Evolutionary conservation across 768 basidiomycete genomes (phyloP).

Genomic region (Podaxis sp.): DNA sequence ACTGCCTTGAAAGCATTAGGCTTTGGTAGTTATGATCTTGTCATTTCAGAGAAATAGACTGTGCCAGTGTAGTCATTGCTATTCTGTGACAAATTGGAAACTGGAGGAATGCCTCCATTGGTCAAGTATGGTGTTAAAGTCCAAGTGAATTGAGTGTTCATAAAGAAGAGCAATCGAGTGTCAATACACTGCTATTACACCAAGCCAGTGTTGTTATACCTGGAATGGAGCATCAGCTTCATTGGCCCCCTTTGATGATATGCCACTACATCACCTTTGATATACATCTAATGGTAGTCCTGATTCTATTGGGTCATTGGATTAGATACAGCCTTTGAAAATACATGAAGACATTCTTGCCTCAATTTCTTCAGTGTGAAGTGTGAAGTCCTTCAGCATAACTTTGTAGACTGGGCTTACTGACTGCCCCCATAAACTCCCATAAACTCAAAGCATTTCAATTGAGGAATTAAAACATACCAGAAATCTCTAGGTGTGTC

Average conservation of each 20-base stretch:
- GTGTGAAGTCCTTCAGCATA: constrained; percentile 31
- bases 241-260: constrained; percentile 29
- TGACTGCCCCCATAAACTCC: constrained; percentile 37
- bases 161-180: not conserved
- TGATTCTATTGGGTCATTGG: constrained; percentile 27
- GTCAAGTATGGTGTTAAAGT: constrained; percentile 35
- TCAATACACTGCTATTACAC: not conserved
- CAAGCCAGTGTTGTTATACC: not conserved
- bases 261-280: constrained; percentile 30
- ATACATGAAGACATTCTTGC: constrained; percentile 19
- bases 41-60: constrained; percentile 37
- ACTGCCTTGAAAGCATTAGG: too few species aligned
- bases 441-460: not conserved
- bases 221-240: constrained; percentile 24
- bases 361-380: constrained; percentile 23
- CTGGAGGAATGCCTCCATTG: constrained; percentile 32
- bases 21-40: constrained; percentile 28
- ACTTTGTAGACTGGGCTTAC: constrained; percentile 27
- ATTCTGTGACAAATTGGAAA: constrained; percentile 28
- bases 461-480: constrained; percentile 21
- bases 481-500: constrained; percentile 33
- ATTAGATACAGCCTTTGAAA: not conserved
- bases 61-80: constrained; percentile 19
- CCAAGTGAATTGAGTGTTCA: constrained; percentile 34
- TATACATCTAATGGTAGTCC: constrained; percentile 31